Evolutionary conservation across 129 eudicot genomes (phyloP), one percentile per base, ranked within the genome.

Genomic region (Mikania micrantha): DNA sequence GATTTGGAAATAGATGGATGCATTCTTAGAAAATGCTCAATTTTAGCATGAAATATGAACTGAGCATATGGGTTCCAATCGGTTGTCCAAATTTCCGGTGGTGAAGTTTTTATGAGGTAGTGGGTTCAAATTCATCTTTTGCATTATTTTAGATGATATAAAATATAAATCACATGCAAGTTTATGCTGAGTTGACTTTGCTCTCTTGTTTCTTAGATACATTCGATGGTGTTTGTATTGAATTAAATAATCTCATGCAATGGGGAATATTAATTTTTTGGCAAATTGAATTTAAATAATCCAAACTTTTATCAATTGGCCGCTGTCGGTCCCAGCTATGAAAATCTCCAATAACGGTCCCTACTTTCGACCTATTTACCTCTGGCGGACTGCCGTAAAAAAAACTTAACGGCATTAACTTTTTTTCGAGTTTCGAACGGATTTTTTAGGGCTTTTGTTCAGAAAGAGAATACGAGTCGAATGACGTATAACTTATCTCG

Each of bases 1-100:
- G 57, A 28, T 65, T 16, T 42, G 57, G 6, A 65, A 65, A 44
- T 42, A 41, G 56, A 65, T 65, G 56, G 56, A 2, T 64, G 25
- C 42, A 28, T 40, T 64, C 39, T 6, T 65, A 65, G 19, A 41
- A 65, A 15, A 42, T 65, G 70, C 9, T 64, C 9, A 39, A 25
- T 42, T 42, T 24, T n/a, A 24, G 70, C 54, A 42, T 41, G 39
- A 24, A 27, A 64, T 11, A 9, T 41, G 21, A 20, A 64, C 27
- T 35, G 47, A 28, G 47, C 47, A 22, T 60, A 34, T 60, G 28
- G 66, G 31, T 0, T 58, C 24, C 64, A 28, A 27, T 28, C 15
- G 9, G 13, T 40, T 40, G n/a, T 40, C 45, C 45, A 40, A n/a
- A 40, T 40, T 40, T 40, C n/a, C 45, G 1, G 45, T 40, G 45